phyloP scores from a whole-genome alignment of 305 asterid genomes.

The Solanum hybrid region DNA sequence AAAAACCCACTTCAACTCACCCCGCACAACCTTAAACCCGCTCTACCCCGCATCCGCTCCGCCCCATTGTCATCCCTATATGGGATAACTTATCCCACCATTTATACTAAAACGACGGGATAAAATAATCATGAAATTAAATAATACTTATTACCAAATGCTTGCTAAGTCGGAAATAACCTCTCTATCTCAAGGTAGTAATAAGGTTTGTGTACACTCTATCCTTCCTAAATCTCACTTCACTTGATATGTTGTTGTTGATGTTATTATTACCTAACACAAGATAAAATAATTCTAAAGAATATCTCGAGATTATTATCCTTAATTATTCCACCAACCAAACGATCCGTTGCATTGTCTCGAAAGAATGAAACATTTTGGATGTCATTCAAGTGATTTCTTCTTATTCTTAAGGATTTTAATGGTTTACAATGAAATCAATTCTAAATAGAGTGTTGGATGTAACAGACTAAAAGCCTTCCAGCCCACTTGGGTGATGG shows the following conservation, averaged over 20 bases:
- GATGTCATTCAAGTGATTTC: not conserved
- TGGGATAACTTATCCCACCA: not conserved
- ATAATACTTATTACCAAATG: not conserved
- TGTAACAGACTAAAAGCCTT: not conserved
- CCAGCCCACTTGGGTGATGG: not conserved
- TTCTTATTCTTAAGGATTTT: not conserved
- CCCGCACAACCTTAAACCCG: too few species aligned
- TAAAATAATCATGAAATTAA: not conserved
- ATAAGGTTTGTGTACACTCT: not conserved
- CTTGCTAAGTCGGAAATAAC: not conserved
- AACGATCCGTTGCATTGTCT: not conserved
- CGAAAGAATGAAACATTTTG: not conserved
- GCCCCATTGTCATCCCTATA: not conserved
- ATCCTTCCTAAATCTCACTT: not conserved
- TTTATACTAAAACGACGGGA: not conserved
- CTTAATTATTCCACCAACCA: not conserved
- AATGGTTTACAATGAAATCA: not conserved
- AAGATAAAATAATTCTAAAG: not conserved
- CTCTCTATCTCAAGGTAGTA: not conserved
- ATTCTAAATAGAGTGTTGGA: not conserved
- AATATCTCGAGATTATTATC: not conserved
- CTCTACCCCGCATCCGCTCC: too few species aligned
- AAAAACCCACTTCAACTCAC: too few species aligned
- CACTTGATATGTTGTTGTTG: not conserved
- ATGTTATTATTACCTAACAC: not conserved